phyloP scores from a whole-genome alignment of 371 early-diverging fungal species.

The Mucor irregularis region DNA sequence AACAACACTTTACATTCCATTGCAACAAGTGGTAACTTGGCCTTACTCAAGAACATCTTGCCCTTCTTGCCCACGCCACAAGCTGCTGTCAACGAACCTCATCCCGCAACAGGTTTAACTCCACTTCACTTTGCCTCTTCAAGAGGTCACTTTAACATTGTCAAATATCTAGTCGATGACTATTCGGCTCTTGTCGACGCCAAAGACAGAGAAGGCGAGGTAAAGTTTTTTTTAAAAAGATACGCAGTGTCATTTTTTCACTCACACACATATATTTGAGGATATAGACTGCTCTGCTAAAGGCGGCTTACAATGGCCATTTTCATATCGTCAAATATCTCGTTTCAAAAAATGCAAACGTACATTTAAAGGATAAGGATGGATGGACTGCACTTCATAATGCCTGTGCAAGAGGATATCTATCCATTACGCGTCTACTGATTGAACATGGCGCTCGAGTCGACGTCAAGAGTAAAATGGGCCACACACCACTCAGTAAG shows the following conservation, averaged over 20 bases:
- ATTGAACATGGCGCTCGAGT: conserved; percentile 60
- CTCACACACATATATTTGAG: neutral
- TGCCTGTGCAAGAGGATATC: conserved; percentile 65
- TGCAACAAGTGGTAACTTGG: conserved; percentile 44
- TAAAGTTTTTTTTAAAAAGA: conserved; percentile 19
- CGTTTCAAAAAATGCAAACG: conserved; percentile 63
- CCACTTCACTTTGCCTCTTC: conserved; percentile 75
- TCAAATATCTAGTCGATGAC: conserved; percentile 62
- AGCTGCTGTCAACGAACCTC: conserved; percentile 49
- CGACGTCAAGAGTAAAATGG: conserved; percentile 66
- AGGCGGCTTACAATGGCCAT: conserved; percentile 77
- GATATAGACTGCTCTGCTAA: conserved; percentile 75
- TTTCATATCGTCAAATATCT: conserved; percentile 64
- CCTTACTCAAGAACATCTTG: conserved; percentile 34
- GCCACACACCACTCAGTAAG: conserved; percentile 81
- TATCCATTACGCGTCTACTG: conserved; percentile 61
- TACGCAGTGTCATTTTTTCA: neutral
- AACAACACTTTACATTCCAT: conserved; percentile 31
- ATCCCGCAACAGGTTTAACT: conserved; percentile 63
- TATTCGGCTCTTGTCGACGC: conserved; percentile 69
- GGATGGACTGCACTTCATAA: conserved; percentile 90
- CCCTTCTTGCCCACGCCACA: conserved; percentile 33
- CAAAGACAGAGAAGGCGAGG: conserved; percentile 75
- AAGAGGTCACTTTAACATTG: conserved; percentile 69
- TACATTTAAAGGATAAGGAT: conserved; percentile 72